Conservation (phyloP, 805 yeast species). For the Teunomyces pallodes region DNA sequence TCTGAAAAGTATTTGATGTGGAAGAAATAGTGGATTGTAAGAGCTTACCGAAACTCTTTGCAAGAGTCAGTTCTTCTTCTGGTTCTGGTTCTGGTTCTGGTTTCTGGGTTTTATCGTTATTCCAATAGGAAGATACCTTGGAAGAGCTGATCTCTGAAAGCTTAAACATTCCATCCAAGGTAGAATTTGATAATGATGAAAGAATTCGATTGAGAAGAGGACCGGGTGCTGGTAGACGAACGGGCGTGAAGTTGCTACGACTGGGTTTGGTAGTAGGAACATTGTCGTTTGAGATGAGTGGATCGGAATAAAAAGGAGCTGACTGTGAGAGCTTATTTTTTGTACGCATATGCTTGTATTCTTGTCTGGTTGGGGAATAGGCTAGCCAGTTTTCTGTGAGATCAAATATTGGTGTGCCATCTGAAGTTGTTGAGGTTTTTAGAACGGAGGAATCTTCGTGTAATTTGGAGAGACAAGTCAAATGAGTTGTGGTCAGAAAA, state of each 20-base stretch:
- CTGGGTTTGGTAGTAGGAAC: background rate
- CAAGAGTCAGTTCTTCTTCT: conserved; percentile 19
- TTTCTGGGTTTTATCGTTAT: conserved; percentile 12
- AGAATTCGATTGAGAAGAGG: conserved; percentile 49
- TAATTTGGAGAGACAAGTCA: conserved; percentile 7
- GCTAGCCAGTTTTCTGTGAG: conserved; percentile 49
- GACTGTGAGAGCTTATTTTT: conserved; percentile 7
- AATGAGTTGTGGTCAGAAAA: background rate
- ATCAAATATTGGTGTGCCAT: conserved; percentile 46
- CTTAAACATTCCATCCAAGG: conserved; percentile 50
- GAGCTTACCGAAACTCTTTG: conserved; percentile 31
- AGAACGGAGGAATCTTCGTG: conserved; percentile 22
- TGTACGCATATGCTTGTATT: conserved; percentile 29
- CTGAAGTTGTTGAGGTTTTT: conserved; percentile 28
- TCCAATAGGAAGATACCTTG: conserved; percentile 40
- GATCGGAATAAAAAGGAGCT: conserved; percentile 3
- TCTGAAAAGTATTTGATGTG: conserved; percentile 24
- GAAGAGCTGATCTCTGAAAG: conserved; percentile 49
- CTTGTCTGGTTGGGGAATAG: conserved; percentile 41
- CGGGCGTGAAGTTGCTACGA: conserved; percentile 37
- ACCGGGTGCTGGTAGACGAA: conserved; percentile 45
- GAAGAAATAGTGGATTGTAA: conserved; percentile 33
- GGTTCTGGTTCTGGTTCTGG: background rate
- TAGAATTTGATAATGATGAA: conserved; percentile 48
- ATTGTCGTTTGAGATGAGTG: conserved; percentile 5